A percentile compares a stretch with the other conserved stretches of the same genome.
Evolutionary conservation across 1,139 yeast species (phyloP).

Genomic region (Geotrichum cucujoidarum): DNA sequence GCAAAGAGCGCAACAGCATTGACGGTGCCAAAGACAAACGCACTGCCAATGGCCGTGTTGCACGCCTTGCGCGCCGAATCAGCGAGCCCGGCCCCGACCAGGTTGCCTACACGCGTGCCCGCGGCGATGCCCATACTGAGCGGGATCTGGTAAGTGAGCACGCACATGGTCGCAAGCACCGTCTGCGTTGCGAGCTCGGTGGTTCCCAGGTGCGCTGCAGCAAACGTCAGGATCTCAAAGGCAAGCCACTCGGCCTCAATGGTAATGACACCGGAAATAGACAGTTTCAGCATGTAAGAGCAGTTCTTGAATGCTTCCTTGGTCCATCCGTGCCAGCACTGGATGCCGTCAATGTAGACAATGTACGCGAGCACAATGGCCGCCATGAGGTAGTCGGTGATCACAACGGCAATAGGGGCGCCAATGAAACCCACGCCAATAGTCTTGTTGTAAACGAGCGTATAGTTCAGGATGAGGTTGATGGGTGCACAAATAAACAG

Average conservation of each 20-base stretch:
- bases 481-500: slow-evolving; percentile 74
- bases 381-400: slow-evolving; percentile 63
- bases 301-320: slow-evolving; percentile 47
- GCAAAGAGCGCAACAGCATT: slow-evolving; percentile 51
- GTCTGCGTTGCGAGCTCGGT: slow-evolving; percentile 81
- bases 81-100: slow-evolving; percentile 71
- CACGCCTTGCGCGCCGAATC: slow-evolving; percentile 61
- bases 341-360: slow-evolving; percentile 52
- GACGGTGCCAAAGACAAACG: slow-evolving; percentile 50
- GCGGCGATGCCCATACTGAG: slow-evolving; percentile 84
- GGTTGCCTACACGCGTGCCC: slow-evolving; percentile 80
- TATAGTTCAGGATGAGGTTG: slow-evolving; percentile 64
- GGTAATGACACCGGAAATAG: slow-evolving; percentile 79
- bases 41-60: slow-evolving; percentile 53
- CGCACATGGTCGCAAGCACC: slow-evolving; percentile 74
- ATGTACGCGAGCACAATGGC: slow-evolving; percentile 50
- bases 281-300: slow-evolving; percentile 61
- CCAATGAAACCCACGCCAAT: slow-evolving; percentile 59
- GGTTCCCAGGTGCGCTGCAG: slow-evolving; percentile 74
- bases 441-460: slow-evolving; percentile 70
- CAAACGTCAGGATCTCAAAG: slow-evolving; percentile 67
- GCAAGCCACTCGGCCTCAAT: slow-evolving; percentile 83
- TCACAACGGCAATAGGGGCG: slow-evolving; percentile 61
- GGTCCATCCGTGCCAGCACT: slow-evolving; percentile 68
- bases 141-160: slow-evolving; percentile 77